A percentile compares a stretch with the other conserved stretches of the same genome.
phyloP scores from a whole-genome alignment of 345 rosid genomes.

The Pistacia atlantica region DNA sequence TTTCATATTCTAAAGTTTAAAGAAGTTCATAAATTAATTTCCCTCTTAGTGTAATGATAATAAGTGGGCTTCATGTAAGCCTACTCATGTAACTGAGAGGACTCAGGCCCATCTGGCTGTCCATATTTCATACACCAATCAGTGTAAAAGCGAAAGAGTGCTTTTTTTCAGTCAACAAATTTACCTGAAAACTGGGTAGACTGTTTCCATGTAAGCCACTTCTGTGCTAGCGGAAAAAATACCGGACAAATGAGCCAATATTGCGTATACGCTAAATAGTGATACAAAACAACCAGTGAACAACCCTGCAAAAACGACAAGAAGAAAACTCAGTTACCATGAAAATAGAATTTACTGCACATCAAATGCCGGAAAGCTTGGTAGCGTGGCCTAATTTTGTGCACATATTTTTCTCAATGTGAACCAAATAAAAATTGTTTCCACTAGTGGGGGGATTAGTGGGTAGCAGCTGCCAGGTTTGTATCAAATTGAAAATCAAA shows the following conservation, averaged over 20 bases:
- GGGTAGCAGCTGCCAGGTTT: neutral
- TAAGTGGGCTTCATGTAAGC: neutral
- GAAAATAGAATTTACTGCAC: neutral
- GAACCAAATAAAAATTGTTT: neutral
- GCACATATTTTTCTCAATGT: neutral
- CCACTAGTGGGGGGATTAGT: neutral
- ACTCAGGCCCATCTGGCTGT: neutral
- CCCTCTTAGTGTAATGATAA: too few species aligned
- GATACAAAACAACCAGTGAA: constrained; percentile 91
- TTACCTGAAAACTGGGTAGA: constrained; percentile 96
- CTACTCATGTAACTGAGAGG: neutral
- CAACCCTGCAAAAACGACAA: constrained; percentile 55
- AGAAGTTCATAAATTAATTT: neutral
- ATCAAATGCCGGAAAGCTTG: neutral
- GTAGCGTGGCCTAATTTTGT: neutral
- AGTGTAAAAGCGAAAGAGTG: too few species aligned
- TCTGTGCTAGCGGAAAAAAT: constrained; percentile 53
- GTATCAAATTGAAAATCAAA: neutral
- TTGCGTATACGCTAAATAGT: constrained; percentile 70
- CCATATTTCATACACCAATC: neutral
- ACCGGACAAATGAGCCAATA: constrained; percentile 79
- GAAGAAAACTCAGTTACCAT: neutral
- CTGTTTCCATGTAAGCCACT: constrained; percentile 68
- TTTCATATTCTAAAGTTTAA: neutral
- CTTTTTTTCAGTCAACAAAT: too few species aligned